Conservation (phyloP, 1,284 basidiomycete genomes). For the Takashimella tepidaria region DNA sequence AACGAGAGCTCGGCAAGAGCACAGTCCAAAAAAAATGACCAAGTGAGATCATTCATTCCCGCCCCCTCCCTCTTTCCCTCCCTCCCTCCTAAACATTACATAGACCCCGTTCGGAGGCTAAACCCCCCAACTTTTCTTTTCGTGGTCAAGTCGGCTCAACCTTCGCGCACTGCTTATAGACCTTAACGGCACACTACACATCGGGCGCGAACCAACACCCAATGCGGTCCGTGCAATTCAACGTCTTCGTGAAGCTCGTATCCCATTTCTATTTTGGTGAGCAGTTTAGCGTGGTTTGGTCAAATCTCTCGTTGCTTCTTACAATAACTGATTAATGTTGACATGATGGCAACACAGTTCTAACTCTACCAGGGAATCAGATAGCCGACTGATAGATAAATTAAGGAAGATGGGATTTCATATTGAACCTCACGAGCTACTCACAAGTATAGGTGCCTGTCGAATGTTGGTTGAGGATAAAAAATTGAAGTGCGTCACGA, state of each 20-base stretch:
- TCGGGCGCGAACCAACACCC: constrained; percentile 54
- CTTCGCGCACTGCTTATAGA: constrained; percentile 57
- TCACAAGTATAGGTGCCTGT: constrained; percentile 63
- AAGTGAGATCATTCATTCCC: too few species aligned
- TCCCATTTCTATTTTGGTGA: constrained; percentile 62
- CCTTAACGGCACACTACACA: constrained; percentile 63
- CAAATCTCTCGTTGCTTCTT: too few species aligned
- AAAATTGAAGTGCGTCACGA: constrained; percentile 49
- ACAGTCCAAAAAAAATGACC: too few species aligned
- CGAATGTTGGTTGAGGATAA: constrained; percentile 50
- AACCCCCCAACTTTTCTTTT: too few species aligned
- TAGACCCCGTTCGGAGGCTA: too few species aligned
- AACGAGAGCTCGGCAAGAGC: too few species aligned
- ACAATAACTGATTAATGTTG: too few species aligned
- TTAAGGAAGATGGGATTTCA: constrained; percentile 56
- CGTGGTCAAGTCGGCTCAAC: too few species aligned
- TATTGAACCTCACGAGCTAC: constrained; percentile 51
- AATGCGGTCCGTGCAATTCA: constrained; percentile 55
- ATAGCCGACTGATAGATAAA: constrained; percentile 47
- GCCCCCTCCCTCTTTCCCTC: too few species aligned
- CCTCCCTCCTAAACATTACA: too few species aligned
- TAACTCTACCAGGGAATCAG: constrained; percentile 55
- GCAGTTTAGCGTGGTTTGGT: too few species aligned
- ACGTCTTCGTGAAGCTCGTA: constrained; percentile 49
- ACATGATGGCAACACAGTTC: too few species aligned